Conservation (phyloP, 148 eudicot species). For the Camellia japonica region DNA sequence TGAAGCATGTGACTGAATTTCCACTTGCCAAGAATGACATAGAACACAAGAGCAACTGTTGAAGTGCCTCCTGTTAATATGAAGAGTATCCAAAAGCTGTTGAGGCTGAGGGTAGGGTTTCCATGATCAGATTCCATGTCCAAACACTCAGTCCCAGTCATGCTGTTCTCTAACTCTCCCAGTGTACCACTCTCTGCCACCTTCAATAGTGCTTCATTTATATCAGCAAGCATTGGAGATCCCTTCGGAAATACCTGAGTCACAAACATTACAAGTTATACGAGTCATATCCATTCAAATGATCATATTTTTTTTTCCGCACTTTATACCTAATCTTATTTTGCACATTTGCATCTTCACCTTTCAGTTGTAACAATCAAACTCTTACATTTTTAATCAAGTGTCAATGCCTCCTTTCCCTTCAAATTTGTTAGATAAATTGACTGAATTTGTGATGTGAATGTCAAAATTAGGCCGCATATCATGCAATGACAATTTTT, state of each 20-base stretch:
- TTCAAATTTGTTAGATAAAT: too few relatives aligned
- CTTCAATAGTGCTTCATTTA: constrained; percentile 16
- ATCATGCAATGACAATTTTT: too few relatives aligned
- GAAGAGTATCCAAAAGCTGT: constrained; percentile 28
- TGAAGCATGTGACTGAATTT: too few relatives aligned
- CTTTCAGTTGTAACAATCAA: too few relatives aligned
- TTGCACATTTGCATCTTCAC: too few relatives aligned
- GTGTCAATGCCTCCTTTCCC: too few relatives aligned
- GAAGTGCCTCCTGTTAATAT: constrained; percentile 22
- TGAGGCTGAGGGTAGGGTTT: constrained; percentile 18
- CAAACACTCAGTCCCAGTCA: constrained; percentile 19
- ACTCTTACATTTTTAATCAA: too few relatives aligned
- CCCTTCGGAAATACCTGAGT: constrained; percentile 28
- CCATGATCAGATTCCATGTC: constrained; percentile 1
- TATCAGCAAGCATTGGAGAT: constrained; percentile 20
- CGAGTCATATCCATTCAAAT: too few relatives aligned
- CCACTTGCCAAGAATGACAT: neutral
- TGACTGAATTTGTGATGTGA: too few relatives aligned
- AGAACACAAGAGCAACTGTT: constrained; percentile 15
- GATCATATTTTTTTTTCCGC: too few relatives aligned
- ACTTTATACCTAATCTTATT: too few relatives aligned
- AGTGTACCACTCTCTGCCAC: constrained; percentile 18
- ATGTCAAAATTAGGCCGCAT: too few relatives aligned
- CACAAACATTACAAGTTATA: neutral
- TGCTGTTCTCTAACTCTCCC: constrained; percentile 7